Evolutionary conservation across 805 yeast genomes (phyloP), one percentile per base, ranked within the genome.

Genomic region (Helenozyma rhizophorensis): DNA sequence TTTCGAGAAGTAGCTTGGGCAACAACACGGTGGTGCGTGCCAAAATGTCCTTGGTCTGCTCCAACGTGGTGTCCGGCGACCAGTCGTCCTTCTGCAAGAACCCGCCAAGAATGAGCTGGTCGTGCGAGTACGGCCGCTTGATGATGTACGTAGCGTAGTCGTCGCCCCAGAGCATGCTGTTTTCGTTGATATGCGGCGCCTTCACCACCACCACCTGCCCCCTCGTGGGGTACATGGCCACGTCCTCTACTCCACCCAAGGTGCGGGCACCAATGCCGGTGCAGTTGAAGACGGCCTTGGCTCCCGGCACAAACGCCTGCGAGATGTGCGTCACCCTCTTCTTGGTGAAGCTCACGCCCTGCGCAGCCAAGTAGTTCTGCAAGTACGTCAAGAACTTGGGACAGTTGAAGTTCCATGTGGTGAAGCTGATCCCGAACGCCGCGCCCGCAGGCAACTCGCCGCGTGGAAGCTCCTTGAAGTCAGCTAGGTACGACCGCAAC

Each of bases 171-270:
- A 75, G 59, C 65, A 76, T 50, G 39, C 56, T 58, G 52, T 81
- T 83, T 45, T 75, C 77, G 21, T 60, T 61, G 39, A 83, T 64
- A 45, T 80, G 83, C 3, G 88, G 87, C 0, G 87, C 86, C 39
- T 67, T 71, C 14, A 83, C 68, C 8, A 83, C 79, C 13, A 83
- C 80, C 16, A 83, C 87, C 50, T 84, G 94, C 4, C 95, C 95
- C 37, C 95, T 65, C 1, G 84, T 76, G 6, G 95, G 90, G 44
- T 78, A 81, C 13, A 80, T 72, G 1, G 61, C 58, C 7, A 60
- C 40, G 49, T 85, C 95, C 14, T 62, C 58, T 12, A 81, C 85
- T 9, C 89, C 93, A 6, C 78, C 78, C 5, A 85, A 58, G 2
- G 56, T 51, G 28, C 63, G 64, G 2, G 93, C 83, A 9, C 88